These are phyloP conservation scores for Brassica rapa DNA, from an alignment of 345 rosid species.

Conservation along the genomic window DNA sequence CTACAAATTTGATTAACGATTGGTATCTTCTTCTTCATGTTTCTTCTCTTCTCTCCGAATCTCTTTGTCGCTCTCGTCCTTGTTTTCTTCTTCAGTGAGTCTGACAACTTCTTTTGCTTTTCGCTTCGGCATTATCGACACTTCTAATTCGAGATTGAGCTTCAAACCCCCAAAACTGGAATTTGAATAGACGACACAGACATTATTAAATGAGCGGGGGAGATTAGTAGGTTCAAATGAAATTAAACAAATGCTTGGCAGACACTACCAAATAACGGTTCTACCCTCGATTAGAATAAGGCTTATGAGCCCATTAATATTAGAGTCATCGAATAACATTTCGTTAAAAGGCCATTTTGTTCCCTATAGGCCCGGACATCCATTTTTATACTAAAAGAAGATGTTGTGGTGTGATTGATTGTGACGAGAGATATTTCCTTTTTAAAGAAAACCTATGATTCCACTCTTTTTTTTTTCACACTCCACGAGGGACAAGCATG, in stretches of 20 bases:
- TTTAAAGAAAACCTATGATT: background rate
- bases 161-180: background rate
- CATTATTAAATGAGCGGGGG: slow-evolving; percentile 10
- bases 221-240: background rate
- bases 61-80: background rate
- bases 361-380: background rate
- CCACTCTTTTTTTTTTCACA: background rate
- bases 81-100: slow-evolving; percentile 16
- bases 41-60: slow-evolving; percentile 18
- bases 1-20: no score
- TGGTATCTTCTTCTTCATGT: slow-evolving; percentile 25
- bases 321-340: background rate
- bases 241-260: background rate
- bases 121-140: slow-evolving; percentile 34
- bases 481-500: slow-evolving; percentile 11
- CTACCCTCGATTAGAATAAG: background rate
- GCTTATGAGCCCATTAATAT: slow-evolving; percentile 16
- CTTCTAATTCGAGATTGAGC: background rate
- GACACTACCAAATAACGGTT: background rate
- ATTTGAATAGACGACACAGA: background rate
- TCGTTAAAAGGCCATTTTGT: background rate
- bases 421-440: background rate
- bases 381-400: background rate
- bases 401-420: background rate
- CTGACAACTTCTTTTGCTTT: slow-evolving; percentile 26